A percentile compares a stretch with the other conserved stretches of the same genome.
phyloP scores from a whole-genome alignment of 2,329 filamentous ascomycete genomes.

The Teratosphaeria gauchensis region DNA sequence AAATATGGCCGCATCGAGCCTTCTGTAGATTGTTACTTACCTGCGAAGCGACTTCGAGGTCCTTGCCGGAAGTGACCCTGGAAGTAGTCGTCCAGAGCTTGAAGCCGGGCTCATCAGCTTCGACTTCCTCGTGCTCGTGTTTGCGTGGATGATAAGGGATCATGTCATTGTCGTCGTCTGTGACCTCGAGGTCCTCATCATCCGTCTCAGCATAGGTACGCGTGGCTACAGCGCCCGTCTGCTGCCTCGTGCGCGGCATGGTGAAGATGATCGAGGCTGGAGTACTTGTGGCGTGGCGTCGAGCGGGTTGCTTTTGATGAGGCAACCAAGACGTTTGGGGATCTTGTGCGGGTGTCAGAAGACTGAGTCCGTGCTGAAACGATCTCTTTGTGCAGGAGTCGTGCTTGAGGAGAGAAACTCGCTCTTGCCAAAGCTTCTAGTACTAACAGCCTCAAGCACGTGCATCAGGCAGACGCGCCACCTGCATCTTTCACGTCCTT shows the following conservation, averaged over 20 bases:
- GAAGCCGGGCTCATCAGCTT: neutral
- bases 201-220: neutral
- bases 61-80: neutral
- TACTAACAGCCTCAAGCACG: too few species aligned
- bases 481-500: too few species aligned
- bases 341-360: too few species aligned
- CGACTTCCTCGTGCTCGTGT: neutral
- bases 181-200: neutral
- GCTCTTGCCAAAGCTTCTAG: too few species aligned
- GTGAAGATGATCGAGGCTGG: neutral
- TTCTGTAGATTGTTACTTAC: too few species aligned
- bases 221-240: neutral
- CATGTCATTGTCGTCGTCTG: too few species aligned
- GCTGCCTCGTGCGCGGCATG: neutral
- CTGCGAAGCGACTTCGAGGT: neutral
- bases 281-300: neutral
- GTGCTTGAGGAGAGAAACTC: too few species aligned
- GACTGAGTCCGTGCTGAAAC: too few species aligned
- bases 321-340: too few species aligned
- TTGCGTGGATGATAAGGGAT: neutral
- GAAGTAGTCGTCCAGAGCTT: neutral
- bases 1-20: neutral
- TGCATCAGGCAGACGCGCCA: too few species aligned
- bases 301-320: neutral
- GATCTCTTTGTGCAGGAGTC: too few species aligned